Base-by-base conservation (phyloP, 2,329 filamentous ascomycete genomes). In the Rhexocercosporidium sp. region DNA sequence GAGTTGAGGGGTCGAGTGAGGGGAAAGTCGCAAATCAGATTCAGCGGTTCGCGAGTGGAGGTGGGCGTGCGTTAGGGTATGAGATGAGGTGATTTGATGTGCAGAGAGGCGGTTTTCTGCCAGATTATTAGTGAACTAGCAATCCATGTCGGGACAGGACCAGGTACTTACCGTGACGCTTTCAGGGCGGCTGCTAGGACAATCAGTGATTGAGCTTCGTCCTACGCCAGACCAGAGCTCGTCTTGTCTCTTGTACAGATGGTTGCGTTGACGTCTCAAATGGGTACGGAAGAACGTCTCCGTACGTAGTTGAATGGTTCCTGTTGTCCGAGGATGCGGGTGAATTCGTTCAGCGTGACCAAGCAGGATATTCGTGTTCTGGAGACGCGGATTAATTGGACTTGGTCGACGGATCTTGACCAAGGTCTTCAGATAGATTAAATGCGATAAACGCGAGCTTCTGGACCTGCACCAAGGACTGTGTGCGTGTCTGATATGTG, bases 121-220 rank as follows among this genome's bases (percentile, higher is more conserved):
- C 65, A 65, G 65, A 59, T 22, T 60, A 62, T 72, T 57, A 72
- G 70, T 63, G n/a, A 44, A 59, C 49, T 39, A 34, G 56, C 6
- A 5, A 68, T 49, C 66, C 68, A 62, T 68, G 63, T 27, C 44
- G 18, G 37, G 34, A 64, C 22, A 20, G 64, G 64, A 65, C 59
- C n/a, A 39, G 57, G 47, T 54, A 41, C 59, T 67, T 61, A 67
- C 63, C 22, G 53, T 44, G 44, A 37, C 41, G 41, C n/a, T 37
- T 60, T 37, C 6, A 44, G 31, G n/a, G 65, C 31, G 59, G 54
- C 44, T 61, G 65, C 31, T 27, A 56, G 44, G 61, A 31, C 53
- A 57, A 61, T 59, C 63, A 64, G 56, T 64, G 59, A 62, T 57
- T 66, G 56, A 51, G 29, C 57, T 39, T 67, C 27, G 69, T 69